phyloP scores from a whole-genome alignment of 257 asterid species.

The Solanum sitiens region DNA sequence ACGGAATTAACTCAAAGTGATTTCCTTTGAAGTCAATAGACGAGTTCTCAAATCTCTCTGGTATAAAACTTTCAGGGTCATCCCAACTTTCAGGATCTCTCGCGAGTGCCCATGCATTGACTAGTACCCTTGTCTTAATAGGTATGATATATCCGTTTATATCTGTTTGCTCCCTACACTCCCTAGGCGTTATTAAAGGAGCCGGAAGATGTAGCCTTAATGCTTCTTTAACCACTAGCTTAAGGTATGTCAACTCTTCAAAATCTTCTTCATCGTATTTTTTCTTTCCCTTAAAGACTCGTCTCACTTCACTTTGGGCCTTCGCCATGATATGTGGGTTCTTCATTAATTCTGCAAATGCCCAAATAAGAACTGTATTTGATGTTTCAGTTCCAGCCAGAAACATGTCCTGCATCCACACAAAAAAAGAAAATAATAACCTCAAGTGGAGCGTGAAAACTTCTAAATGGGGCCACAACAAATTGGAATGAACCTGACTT shows the following conservation, averaged over 20 bases:
- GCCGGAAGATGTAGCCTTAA: neutral
- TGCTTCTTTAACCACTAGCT: neutral
- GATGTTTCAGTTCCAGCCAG: no score
- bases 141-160: neutral
- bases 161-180: neutral
- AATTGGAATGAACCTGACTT: no score
- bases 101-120: neutral
- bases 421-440: no score
- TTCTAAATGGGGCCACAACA: no score
- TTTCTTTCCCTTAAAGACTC: neutral
- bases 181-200: neutral
- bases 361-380: no score
- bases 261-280: neutral
- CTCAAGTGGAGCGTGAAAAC: no score
- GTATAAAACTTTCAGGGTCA: neutral
- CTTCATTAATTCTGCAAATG: no score
- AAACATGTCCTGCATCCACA: no score
- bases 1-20: neutral
- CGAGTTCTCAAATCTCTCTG: neutral
- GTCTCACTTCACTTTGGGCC: neutral
- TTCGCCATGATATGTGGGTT: no score
- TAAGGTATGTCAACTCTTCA: neutral
- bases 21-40: neutral
- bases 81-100: neutral
- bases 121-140: neutral